Percentiles rank a stretch among this genome's conserved stretches.
phyloP scores from a whole-genome alignment of 1,284 basidiomycete genomes.

The Sporisorium reilianum region DNA sequence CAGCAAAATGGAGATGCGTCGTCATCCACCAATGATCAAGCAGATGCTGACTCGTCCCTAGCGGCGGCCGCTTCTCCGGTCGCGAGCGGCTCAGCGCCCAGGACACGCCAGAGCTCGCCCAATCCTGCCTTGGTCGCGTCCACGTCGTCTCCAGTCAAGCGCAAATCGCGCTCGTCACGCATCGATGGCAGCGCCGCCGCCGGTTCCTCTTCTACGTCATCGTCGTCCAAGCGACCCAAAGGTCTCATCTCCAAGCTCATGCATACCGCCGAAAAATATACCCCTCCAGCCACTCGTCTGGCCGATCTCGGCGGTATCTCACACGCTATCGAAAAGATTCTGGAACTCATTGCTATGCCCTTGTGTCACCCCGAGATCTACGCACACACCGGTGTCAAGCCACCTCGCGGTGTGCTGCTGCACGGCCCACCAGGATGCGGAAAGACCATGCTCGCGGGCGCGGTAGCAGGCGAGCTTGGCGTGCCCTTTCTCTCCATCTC shows the following conservation, averaged over 20 bases:
- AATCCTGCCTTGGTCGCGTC: conserved; percentile 15
- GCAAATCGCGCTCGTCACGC: conserved; percentile 57
- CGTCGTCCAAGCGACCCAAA: conserved; percentile 45
- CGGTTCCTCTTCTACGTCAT: conserved; percentile 15
- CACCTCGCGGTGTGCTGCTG: conserved; percentile 91
- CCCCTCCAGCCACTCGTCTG: conserved; percentile 77
- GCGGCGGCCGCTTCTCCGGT: conserved; percentile 20
- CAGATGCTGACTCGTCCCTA: background rate
- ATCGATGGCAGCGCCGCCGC: conserved; percentile 23
- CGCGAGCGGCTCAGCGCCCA: conserved; percentile 33
- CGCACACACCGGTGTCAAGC: conserved; percentile 88
- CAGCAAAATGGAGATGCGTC: conserved; percentile 30
- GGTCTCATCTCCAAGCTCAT: conserved; percentile 32
- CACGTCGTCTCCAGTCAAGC: conserved; percentile 42
- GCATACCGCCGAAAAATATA: conserved; percentile 55
- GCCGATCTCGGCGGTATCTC: conserved; percentile 90
- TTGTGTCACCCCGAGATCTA: conserved; percentile 96
- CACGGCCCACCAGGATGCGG: conserved; percentile 98
- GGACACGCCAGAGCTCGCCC: conserved; percentile 48
- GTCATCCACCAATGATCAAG: conserved; percentile 8
- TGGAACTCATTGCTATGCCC: conserved; percentile 95
- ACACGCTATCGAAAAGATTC: conserved; percentile 86
- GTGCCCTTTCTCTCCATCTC: conserved; percentile 93
- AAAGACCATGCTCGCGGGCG: conserved; percentile 74
- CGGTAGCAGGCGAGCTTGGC: conserved; percentile 83